Conservation (phyloP, 352 stramenopile genomes). For the Blastocystis sp. region DNA sequence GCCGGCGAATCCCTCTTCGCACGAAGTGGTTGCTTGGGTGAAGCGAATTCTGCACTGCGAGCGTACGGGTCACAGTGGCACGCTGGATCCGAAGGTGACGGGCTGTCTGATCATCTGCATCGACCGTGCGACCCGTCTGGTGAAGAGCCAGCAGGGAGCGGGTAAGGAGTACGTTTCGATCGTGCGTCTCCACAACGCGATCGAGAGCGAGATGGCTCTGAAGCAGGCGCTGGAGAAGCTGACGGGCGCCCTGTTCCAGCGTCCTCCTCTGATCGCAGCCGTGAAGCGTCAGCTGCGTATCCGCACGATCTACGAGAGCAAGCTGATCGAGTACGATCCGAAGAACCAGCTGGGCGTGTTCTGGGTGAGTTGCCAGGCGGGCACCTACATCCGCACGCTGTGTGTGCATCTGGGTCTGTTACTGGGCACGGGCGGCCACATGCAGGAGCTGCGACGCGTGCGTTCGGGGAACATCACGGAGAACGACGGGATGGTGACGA, state of each 20-base stretch:
- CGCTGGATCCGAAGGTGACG: slow-evolving; percentile 98
- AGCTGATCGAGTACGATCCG: slow-evolving; percentile 95
- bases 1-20: slow-evolving; percentile 92
- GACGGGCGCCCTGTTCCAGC: slow-evolving; percentile 97
- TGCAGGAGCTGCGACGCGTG: slow-evolving; percentile 96
- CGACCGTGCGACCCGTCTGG: slow-evolving; percentile 85
- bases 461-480: slow-evolving; percentile 87
- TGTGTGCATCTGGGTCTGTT: slow-evolving; percentile 97
- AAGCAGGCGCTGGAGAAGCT: slow-evolving; percentile 91
- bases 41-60: slow-evolving; percentile 97
- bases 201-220: slow-evolving; percentile 80
- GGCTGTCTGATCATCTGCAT: slow-evolving; percentile 99
- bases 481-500: slow-evolving; percentile 90
- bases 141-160: slow-evolving; percentile 83
- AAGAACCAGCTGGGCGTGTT: slow-evolving; percentile 92
- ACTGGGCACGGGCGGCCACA: slow-evolving; percentile 90
- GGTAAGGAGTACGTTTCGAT: slow-evolving; percentile 99
- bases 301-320: slow-evolving; percentile 96
- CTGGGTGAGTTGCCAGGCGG: slow-evolving; percentile 75
- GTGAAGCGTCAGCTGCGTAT: slow-evolving; percentile 98
- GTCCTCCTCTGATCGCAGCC: slow-evolving; percentile 94
- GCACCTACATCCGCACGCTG: slow-evolving; percentile 97
- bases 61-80: slow-evolving; percentile 97
- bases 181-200: slow-evolving; percentile 86
- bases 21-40: slow-evolving; percentile 99